Evolutionary conservation across 2,329 filamentous ascomycete species (phyloP).

Genomic region (Dothideomycetes sp.): DNA sequence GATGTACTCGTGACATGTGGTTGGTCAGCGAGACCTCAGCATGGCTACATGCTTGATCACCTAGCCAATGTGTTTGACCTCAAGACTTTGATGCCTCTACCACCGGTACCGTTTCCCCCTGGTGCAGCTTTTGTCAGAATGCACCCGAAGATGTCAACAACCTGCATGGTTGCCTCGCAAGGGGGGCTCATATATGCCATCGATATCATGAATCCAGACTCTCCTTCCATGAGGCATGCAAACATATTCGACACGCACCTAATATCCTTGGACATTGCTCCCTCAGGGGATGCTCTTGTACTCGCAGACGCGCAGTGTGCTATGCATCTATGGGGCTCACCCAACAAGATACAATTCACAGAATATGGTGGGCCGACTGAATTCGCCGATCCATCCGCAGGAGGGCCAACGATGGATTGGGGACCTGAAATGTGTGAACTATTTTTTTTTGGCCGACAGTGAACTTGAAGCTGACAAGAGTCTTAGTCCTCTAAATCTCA

Average conservation of each 20-base stretch:
- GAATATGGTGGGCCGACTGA: constrained; percentile 71
- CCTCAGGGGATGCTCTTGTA: constrained; percentile 76
- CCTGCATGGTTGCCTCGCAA: constrained; percentile 86
- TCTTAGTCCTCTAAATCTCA: constrained; percentile 68
- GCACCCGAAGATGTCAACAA: constrained; percentile 92
- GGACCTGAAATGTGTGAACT: constrained; percentile 53
- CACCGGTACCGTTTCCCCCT: constrained; percentile 84
- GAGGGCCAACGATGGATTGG: constrained; percentile 37
- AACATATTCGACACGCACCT: constrained; percentile 64
- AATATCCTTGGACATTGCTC: constrained; percentile 73
- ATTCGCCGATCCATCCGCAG: constrained; percentile 59
- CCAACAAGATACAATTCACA: constrained; percentile 75
- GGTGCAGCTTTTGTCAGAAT: constrained; percentile 92
- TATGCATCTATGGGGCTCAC: constrained; percentile 83
- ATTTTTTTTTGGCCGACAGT: not conserved
- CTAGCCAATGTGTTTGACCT: constrained; percentile 94
- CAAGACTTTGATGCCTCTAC: constrained; percentile 77
- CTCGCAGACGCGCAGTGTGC: constrained; percentile 69
- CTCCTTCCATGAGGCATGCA: constrained; percentile 74
- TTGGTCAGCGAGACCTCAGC: constrained; percentile 73
- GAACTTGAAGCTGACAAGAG: too few species aligned
- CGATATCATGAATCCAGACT: constrained; percentile 87
- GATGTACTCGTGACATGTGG: constrained; percentile 95
- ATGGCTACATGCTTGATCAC: constrained; percentile 76
- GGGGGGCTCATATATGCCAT: constrained; percentile 91